These are phyloP conservation scores for Zanthoxylum bungeanum DNA, from an alignment of 345 rosid species.

Conservation along the genomic window DNA sequence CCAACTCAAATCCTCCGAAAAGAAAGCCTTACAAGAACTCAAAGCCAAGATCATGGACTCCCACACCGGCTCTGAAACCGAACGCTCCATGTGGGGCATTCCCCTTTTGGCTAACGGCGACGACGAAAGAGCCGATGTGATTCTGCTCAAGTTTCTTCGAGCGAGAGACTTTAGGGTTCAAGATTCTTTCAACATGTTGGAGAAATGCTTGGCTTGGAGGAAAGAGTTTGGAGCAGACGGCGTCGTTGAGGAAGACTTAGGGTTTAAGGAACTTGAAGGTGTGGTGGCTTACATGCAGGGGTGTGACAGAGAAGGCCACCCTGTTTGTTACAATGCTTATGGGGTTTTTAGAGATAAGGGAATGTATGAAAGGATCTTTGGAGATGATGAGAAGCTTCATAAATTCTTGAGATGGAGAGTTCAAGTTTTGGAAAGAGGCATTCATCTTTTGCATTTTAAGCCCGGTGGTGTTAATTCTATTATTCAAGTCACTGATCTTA, in stretches of 20 bases:
- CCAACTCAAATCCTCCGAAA: slow-evolving; percentile 71
- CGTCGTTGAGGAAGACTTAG: slow-evolving; percentile 71
- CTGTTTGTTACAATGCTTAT: slow-evolving; percentile 93
- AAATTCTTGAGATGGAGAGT: slow-evolving; percentile 89
- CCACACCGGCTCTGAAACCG: slow-evolving; percentile 16
- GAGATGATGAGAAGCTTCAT: slow-evolving; percentile 81
- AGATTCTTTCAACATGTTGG: slow-evolving; percentile 66
- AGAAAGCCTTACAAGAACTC: slow-evolving; percentile 70
- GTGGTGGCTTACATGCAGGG: slow-evolving; percentile 90
- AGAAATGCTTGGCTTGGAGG: slow-evolving; percentile 79
- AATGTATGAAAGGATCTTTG: slow-evolving; percentile 82
- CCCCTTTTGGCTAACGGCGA: slow-evolving; percentile 49
- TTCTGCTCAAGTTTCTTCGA: slow-evolving; percentile 79
- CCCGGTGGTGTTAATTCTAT: slow-evolving; percentile 94
- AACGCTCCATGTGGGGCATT: slow-evolving; percentile 75
- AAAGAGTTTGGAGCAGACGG: slow-evolving; percentile 68
- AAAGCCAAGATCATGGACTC: slow-evolving; percentile 52
- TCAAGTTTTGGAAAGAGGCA: slow-evolving; percentile 89
- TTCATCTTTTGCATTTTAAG: slow-evolving; percentile 69
- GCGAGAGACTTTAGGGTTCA: slow-evolving; percentile 79
- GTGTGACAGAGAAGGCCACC: slow-evolving; percentile 78
- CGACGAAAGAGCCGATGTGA: slow-evolving; percentile 72
- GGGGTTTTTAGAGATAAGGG: slow-evolving; percentile 78
- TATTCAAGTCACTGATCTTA: slow-evolving; percentile 94
- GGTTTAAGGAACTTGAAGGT: slow-evolving; percentile 85